Evolutionary conservation across 768 basidiomycete genomes (phyloP).

Genomic region (Hydnomerulius pinastri): DNA sequence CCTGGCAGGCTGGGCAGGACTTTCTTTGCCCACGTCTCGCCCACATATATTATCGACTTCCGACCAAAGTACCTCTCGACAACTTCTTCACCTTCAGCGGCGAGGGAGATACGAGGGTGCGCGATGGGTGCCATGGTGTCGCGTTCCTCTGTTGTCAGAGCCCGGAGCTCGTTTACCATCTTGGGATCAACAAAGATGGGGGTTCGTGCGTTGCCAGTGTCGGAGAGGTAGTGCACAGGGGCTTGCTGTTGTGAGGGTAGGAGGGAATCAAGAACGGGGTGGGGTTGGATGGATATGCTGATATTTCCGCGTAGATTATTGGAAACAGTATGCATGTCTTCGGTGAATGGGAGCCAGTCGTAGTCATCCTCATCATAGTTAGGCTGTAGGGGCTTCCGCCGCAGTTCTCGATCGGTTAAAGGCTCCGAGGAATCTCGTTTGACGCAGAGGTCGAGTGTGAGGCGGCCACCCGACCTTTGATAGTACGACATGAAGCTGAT

Average conservation of each 20-base stretch:
- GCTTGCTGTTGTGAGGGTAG: neutral
- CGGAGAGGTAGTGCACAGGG: constrained; percentile 6
- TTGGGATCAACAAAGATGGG: constrained; percentile 1
- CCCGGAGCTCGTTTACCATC: neutral
- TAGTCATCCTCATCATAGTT: neutral
- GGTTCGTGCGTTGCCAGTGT: neutral
- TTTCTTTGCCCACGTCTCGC: constrained; percentile 5
- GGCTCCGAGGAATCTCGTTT: neutral
- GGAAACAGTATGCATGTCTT: neutral
- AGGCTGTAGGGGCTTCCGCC: too few relatives aligned
- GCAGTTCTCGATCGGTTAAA: neutral
- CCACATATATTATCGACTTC: neutral
- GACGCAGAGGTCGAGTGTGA: neutral
- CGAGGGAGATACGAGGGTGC: neutral
- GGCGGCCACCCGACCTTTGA: neutral
- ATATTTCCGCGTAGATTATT: neutral
- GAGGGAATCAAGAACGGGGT: neutral
- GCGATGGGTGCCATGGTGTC: constrained; percentile 1
- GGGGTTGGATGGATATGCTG: neutral
- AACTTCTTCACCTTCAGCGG: neutral
- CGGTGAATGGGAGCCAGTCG: constrained; percentile 5
- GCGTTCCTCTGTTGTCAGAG: neutral
- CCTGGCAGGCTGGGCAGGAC: neutral
- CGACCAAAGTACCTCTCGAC: neutral
- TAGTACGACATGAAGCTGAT: neutral